These are phyloP conservation scores for Fagus crenata DNA, from an alignment of 306 rosid species.

Conservation along the genomic window DNA sequence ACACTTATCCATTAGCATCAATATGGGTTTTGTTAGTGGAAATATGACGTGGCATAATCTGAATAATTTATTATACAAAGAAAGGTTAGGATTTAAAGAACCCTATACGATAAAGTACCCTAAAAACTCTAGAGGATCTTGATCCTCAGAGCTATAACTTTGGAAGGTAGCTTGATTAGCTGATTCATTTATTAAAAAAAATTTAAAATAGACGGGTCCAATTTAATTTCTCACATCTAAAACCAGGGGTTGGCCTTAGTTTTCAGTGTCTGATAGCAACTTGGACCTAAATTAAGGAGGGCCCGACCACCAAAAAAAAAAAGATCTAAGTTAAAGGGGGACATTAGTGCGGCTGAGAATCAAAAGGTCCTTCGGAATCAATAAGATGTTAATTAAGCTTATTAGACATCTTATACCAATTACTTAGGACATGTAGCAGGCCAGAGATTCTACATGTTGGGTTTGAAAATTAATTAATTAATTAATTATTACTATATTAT, in stretches of 20 bases:
- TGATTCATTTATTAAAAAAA: not conserved
- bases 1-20: too few species aligned
- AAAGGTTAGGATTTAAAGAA: too few species aligned
- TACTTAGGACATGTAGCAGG: not conserved
- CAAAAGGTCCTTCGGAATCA: not conserved
- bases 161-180: not conserved
- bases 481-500: not conserved
- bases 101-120: too few species aligned
- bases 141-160: too few species aligned
- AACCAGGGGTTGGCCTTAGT: slow-evolving; percentile 26
- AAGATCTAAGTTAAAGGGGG: too few species aligned
- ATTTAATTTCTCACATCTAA: not conserved
- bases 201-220: slow-evolving; percentile 7
- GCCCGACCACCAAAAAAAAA: too few species aligned
- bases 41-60: too few species aligned
- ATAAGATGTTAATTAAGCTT: not conserved
- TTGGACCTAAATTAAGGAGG: not conserved
- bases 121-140: too few species aligned
- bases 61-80: too few species aligned
- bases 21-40: too few species aligned
- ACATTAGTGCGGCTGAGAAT: not conserved
- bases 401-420: not conserved
- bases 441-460: not conserved
- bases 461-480: not conserved
- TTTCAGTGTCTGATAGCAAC: slow-evolving; percentile 21